Conservation (phyloP, 768 basidiomycete species). For the Sporobolomyces pararoseus region DNA sequence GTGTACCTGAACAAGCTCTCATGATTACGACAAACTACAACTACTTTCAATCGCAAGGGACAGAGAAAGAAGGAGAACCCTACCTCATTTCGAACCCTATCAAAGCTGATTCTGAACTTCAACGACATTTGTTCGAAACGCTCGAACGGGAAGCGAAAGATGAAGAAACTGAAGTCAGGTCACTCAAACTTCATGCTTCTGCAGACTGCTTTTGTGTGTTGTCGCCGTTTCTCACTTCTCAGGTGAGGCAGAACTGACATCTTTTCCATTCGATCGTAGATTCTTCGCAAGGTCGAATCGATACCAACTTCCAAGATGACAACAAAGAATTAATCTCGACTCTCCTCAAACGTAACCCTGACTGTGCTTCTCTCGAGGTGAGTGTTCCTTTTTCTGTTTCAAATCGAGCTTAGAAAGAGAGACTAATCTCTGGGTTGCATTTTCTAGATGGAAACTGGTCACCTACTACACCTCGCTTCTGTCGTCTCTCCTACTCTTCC, state of each 20-base stretch:
- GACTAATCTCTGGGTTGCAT: neutral
- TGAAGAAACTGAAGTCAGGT: slow-evolving; percentile 53
- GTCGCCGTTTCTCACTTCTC: slow-evolving; percentile 22
- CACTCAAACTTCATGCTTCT: slow-evolving; percentile 64
- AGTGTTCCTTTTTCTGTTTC: slow-evolving; percentile 13
- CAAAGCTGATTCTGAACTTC: slow-evolving; percentile 59
- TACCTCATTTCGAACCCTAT: slow-evolving; percentile 63
- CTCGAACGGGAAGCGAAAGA: slow-evolving; percentile 11
- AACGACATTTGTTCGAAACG: slow-evolving; percentile 42
- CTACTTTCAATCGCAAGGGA: slow-evolving; percentile 57
- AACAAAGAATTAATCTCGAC: slow-evolving; percentile 63
- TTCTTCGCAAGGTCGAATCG: slow-evolving; percentile 77
- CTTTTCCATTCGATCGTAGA: slow-evolving; percentile 50
- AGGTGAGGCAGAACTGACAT: neutral
- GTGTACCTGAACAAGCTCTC: slow-evolving; percentile 66
- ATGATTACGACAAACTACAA: slow-evolving; percentile 70
- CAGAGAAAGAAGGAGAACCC: slow-evolving; percentile 47
- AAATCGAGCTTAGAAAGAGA: neutral
- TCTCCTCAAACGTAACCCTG: slow-evolving; percentile 56
- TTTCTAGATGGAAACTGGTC: slow-evolving; percentile 78
- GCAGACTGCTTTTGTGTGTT: slow-evolving; percentile 62
- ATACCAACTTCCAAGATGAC: slow-evolving; percentile 67
- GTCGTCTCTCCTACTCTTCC: slow-evolving; percentile 50
- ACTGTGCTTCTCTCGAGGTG: slow-evolving; percentile 69
- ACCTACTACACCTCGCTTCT: slow-evolving; percentile 71